Evolutionary conservation across 2,329 filamentous ascomycete genomes (phyloP).

Genomic region (Dothistroma septosporum): DNA sequence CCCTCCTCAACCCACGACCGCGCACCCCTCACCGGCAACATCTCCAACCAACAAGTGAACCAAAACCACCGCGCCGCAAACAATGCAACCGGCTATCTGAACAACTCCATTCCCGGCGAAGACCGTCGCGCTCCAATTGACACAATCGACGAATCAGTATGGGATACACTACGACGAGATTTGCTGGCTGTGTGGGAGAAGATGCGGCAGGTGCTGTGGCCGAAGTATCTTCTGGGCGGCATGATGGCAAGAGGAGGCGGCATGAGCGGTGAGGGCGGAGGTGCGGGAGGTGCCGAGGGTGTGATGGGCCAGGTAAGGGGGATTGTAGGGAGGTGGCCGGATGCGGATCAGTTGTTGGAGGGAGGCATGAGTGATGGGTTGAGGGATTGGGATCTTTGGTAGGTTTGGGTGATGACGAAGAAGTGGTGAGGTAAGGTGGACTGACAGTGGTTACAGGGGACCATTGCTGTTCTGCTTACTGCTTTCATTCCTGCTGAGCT

Average conservation of each 20-base stretch:
- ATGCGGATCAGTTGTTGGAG: slow-evolving; percentile 62
- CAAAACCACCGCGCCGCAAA: slow-evolving; percentile 50
- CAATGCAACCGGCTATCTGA: slow-evolving; percentile 76
- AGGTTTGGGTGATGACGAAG: too few species aligned
- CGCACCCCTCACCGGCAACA: slow-evolving; percentile 79
- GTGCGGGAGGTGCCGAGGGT: slow-evolving; percentile 37
- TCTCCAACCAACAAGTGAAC: slow-evolving; percentile 52
- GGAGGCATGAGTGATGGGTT: slow-evolving; percentile 81
- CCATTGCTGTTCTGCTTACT: slow-evolving; percentile 90
- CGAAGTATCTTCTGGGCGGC: slow-evolving; percentile 80
- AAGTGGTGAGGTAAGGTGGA: background rate
- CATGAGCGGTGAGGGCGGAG: slow-evolving; percentile 53
- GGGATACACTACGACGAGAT: slow-evolving; percentile 93
- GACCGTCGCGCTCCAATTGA: slow-evolving; percentile 84
- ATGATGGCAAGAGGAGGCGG: slow-evolving; percentile 57
- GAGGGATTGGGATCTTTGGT: slow-evolving; percentile 95
- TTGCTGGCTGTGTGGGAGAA: slow-evolving; percentile 94
- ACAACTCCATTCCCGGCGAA: slow-evolving; percentile 84
- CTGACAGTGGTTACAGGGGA: slow-evolving; percentile 56
- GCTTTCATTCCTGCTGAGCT: slow-evolving; percentile 80
- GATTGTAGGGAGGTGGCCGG: slow-evolving; percentile 61
- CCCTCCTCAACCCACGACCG: slow-evolving; percentile 60
- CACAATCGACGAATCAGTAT: slow-evolving; percentile 95
- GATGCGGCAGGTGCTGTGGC: slow-evolving; percentile 94
- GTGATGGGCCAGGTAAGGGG: slow-evolving; percentile 49